Evolutionary conservation across 2,329 filamentous ascomycete species (phyloP).

Genomic region (Beauveria medogensis): DNA sequence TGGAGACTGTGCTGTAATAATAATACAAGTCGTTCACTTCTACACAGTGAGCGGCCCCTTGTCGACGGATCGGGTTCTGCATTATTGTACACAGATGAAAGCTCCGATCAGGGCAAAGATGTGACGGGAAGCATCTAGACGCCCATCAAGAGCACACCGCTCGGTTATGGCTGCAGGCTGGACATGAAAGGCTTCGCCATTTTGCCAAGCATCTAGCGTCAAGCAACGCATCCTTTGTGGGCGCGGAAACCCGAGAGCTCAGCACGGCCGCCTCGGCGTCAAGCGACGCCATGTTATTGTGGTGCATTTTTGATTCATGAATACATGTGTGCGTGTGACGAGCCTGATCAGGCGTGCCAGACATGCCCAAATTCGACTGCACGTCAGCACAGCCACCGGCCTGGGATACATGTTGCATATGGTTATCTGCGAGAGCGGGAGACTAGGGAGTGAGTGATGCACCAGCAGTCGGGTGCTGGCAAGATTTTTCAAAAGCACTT

Average conservation of each 20-base stretch:
- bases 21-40: background rate
- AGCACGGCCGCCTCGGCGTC: background rate
- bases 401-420: background rate
- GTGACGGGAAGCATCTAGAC: background rate
- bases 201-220: background rate
- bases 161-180: background rate
- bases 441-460: background rate
- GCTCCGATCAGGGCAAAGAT: background rate
- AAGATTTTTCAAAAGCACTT: background rate
- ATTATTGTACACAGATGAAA: no score
- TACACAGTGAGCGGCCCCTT: background rate
- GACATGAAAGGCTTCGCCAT: background rate
- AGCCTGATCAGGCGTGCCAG: background rate
- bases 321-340: background rate
- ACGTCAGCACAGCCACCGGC: background rate
- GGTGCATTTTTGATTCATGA: background rate
- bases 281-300: background rate
- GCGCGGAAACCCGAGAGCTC: slow-evolving; percentile 1
- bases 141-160: background rate
- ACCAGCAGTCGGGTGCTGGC: no score
- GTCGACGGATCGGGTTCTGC: no score
- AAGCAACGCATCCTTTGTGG: background rate
- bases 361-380: background rate
- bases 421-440: background rate
- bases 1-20: background rate